phyloP scores from a whole-genome alignment of 371 early-diverging fungal species.

The Apophysomyces ossiformis region DNA sequence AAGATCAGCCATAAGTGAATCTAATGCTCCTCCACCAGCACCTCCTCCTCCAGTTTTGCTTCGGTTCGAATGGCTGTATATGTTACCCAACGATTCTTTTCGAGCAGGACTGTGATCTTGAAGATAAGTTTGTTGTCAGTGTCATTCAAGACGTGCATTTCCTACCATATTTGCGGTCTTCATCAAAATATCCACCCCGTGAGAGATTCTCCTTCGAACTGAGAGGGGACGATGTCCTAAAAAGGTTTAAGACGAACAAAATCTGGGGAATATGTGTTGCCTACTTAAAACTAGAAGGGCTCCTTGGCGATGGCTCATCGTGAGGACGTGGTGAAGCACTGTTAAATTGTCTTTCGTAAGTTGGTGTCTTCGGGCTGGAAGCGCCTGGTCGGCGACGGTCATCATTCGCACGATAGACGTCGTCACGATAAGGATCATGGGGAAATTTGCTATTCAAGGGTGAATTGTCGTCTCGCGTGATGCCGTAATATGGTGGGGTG shows the following conservation, averaged over 20 bases:
- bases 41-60: constrained; percentile 5
- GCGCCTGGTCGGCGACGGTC: constrained; percentile 1
- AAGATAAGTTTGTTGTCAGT: background rate
- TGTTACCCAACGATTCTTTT: constrained; percentile 1
- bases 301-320: constrained; percentile 1
- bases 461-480: background rate
- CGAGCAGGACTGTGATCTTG: background rate
- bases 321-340: background rate
- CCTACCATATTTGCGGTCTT: background rate
- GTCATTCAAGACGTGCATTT: background rate
- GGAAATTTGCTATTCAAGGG: constrained; percentile 1
- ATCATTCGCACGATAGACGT: background rate
- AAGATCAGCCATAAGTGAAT: constrained; percentile 63
- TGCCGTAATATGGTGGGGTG: constrained; percentile 5
- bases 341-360: background rate
- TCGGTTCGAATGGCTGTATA: constrained; percentile 2
- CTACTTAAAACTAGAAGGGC: background rate
- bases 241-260: background rate
- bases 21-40: constrained; percentile 41
- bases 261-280: background rate
- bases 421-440: constrained; percentile 8
- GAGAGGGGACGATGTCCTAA: constrained; percentile 2
- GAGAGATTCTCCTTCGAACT: constrained; percentile 8
- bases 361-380: constrained; percentile 26
- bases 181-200: constrained; percentile 8